These are phyloP conservation scores for Cydonia oblonga DNA, from an alignment of 331 rosid species.

Conservation along the genomic window DNA sequence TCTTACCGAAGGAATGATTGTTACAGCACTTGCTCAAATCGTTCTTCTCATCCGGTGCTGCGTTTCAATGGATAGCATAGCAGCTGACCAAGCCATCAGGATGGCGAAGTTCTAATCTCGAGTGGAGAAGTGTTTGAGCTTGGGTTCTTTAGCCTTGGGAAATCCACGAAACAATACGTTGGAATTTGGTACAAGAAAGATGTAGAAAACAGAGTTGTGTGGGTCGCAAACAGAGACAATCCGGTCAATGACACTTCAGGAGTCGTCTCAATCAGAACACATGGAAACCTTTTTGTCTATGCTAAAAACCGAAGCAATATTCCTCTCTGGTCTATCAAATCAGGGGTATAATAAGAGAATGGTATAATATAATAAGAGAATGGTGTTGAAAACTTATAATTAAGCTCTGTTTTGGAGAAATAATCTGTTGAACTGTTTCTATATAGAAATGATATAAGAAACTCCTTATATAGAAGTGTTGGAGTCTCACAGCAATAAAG, in stretches of 20 bases:
- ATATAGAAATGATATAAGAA: no score
- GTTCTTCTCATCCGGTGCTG: not conserved
- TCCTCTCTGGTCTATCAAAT: constrained; percentile 14
- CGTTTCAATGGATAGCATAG: not conserved
- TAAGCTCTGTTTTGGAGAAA: no score
- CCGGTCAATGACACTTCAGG: constrained; percentile 26
- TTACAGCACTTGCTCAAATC: not conserved
- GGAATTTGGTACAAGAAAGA: constrained; percentile 42
- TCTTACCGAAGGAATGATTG: not conserved
- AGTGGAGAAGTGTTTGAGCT: constrained; percentile 15
- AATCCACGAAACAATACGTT: constrained; percentile 27
- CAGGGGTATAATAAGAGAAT: not conserved
- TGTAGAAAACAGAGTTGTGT: constrained; percentile 17
- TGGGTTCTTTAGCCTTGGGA: constrained; percentile 43
- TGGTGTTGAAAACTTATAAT: no score
- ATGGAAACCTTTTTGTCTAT: constrained; percentile 28
- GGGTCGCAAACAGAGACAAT: constrained; percentile 46
- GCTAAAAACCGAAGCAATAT: not conserved
- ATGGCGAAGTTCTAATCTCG: constrained; percentile 30
- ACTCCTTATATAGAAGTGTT: no score
- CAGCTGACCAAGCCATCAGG: constrained; percentile 16
- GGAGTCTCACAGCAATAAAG: no score
- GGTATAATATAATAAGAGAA: no score
- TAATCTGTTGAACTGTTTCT: no score
- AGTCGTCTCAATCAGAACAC: constrained; percentile 3